Conservation (phyloP, 441 rosid genomes). For the Dalechampia spathulata region DNA sequence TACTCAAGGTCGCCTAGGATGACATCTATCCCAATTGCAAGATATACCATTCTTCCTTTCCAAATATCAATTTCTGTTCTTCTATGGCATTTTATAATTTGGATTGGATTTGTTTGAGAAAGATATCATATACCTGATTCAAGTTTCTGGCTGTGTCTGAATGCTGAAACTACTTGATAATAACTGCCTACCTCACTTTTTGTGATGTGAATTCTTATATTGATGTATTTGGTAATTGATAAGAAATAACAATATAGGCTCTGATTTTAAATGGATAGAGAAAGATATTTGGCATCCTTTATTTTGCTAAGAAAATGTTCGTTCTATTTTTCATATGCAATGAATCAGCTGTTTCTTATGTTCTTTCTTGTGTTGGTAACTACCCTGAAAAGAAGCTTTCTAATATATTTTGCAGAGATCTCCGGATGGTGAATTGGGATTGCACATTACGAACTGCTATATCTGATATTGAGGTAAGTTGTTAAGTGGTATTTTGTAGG, state of each 20-base stretch:
- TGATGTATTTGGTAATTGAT: background rate
- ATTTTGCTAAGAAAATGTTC: background rate
- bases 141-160: background rate
- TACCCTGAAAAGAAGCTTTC: background rate
- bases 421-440: slow-evolving; percentile 90
- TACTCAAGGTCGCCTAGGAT: background rate
- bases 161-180: background rate
- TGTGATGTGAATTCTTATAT: background rate
- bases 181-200: background rate
- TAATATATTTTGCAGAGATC: slow-evolving; percentile 48
- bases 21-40: background rate
- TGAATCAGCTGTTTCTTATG: background rate
- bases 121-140: background rate
- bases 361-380: slow-evolving; percentile 1
- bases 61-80: no score
- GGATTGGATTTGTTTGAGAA: no score
- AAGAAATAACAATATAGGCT: background rate
- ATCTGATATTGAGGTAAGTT: slow-evolving; percentile 81
- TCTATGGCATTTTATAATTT: no score
- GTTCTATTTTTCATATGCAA: no score
- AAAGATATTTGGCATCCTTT: background rate
- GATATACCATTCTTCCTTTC: background rate
- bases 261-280: background rate
- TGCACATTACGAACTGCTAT: slow-evolving; percentile 78
- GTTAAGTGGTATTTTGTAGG: slow-evolving; percentile 10